Evolutionary conservation across 2,329 filamentous ascomycete species (phyloP), one percentile per base, ranked within the genome.

Genomic region (Pyrenochaeta sp.): DNA sequence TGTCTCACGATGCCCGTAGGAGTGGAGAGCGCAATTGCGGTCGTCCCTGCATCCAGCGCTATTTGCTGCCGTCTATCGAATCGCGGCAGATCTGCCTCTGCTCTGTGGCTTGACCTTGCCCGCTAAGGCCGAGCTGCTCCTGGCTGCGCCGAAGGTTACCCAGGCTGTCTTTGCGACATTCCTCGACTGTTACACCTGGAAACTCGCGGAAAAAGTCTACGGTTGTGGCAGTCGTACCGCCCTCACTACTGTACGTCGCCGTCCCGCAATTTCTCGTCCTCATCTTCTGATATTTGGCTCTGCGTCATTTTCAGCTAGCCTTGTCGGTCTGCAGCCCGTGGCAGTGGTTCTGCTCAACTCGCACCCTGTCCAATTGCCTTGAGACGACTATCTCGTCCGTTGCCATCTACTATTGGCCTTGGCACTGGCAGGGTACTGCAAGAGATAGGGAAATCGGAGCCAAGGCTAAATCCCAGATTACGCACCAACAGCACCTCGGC

Each of bases 291-390:
- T 56, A 41, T 45, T 51, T 53, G 44, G 50, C 48, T 35, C 36
- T 42, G 52, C 57, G 42, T 43, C 42, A 46, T 51, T 53, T 46
- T 68, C n/a, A 91, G 86, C 77, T 96, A 31, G 79, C 81, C 45
- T 80, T 94, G 72, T 86, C 85, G 3, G 71, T 88, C 29, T 76
- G 85, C 61, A 96, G 85, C 71, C 90, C 94, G 6, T 99, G 94
- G 91, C 90, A 96, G 69, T 97, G 90, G 89, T 97, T 94, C 72
- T 94, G 88, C 73, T 94, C 91, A 1, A 93, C 91, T 0, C 83
- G 94, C 32, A 96, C 94, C 1, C 87, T 99, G 64, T 96, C 93
- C 41, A 99, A 99, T 73, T 94, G 87, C 38, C 77, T 97, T 4
- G 94, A 99, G 76, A 90, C 88, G n/a, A 89, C 88, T 1, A 74